These are phyloP conservation scores for Phialophora chinensis DNA, from an alignment of 2,329 filamentous ascomycete species.

Conservation along the genomic window DNA sequence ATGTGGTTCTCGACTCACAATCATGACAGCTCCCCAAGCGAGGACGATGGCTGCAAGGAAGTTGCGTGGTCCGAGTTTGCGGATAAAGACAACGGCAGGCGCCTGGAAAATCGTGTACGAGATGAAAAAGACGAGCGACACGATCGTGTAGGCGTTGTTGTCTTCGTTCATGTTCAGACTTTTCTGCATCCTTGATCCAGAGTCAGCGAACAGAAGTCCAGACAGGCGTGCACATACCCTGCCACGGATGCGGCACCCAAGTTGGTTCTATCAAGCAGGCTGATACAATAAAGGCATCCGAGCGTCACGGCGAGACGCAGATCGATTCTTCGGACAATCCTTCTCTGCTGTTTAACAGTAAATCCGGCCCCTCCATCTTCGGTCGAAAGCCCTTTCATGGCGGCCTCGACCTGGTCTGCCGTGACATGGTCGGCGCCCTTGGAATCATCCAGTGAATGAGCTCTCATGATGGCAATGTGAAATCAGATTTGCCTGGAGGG, in stretches of 20 bases:
- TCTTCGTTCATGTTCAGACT: constrained; percentile 2
- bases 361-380: constrained; percentile 3
- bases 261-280: constrained; percentile 80
- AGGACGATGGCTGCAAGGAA: constrained; percentile 44
- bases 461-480: background rate
- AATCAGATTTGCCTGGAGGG: background rate
- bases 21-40: constrained; percentile 52
- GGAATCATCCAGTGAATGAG: constrained; percentile 8
- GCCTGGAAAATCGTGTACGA: constrained; percentile 74
- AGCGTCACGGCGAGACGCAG: constrained; percentile 66
- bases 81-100: constrained; percentile 70
- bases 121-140: constrained; percentile 70
- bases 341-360: constrained; percentile 61
- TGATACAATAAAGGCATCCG: constrained; percentile 74
- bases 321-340: constrained; percentile 73
- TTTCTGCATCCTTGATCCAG: constrained; percentile 1
- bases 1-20: constrained; percentile 36
- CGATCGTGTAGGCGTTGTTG: background rate
- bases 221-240: constrained; percentile 66
- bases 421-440: constrained; percentile 13
- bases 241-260: constrained; percentile 74
- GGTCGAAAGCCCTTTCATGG: constrained; percentile 7
- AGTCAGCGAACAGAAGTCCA: background rate
- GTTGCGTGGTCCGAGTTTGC: constrained; percentile 62
- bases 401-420: constrained; percentile 11